Base-by-base conservation (phyloP, 140 eudicot genomes). In the Bidens hawaiensis region DNA sequence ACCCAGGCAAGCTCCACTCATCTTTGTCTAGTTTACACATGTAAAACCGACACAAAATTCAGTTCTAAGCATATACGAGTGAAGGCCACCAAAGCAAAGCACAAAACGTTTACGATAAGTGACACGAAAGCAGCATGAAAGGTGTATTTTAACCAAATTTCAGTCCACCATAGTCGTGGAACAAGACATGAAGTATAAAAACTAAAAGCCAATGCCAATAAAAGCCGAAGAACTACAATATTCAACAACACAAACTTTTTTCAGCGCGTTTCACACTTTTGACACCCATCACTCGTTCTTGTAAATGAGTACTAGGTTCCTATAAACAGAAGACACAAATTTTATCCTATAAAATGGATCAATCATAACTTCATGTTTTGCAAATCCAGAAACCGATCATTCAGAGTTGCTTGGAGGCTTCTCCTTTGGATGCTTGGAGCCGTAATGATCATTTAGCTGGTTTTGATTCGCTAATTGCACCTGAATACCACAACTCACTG, bases 381-480 rank as follows among this genome's bases (percentile, higher is more conserved):
- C 59, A 64, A 59, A 33, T 19, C 31, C 21, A 55, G 60, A 40
- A 15, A 64, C 49, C 23, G 28, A 38, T 69, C 76, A 90, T 61
- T 66, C 86, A 24, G 97, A 85, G 81, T 73, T 77, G 82, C 94
- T 86, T 69, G 97, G 97, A 47, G 97, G 94, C 72, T 77, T 75
- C 62, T 90, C 97, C 74, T 90, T 90, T 14, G 97, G 96, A 77
- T 90, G 97, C 76, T 87, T 86, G 40, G 97, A 84, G 65, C 82
- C 70, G 52, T 86, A 90, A 79, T 90, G 97, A 78, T 90, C 96
- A 58, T 10, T 64, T 3, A 90, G 86, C 86, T 90, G 96, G 36
- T 90, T 87, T 34, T 86, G 83, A 78, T 90, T 90, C 14, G 97
- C 96, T 72, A 90, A 75, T 61, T 81, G 94, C 63, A 58, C 86